Percentiles rank a stretch among this genome's conserved stretches.
These are phyloP conservation scores for Epichloe glyceriae DNA, from an alignment of 2,329 filamentous ascomycete species.

Conservation along the genomic window DNA sequence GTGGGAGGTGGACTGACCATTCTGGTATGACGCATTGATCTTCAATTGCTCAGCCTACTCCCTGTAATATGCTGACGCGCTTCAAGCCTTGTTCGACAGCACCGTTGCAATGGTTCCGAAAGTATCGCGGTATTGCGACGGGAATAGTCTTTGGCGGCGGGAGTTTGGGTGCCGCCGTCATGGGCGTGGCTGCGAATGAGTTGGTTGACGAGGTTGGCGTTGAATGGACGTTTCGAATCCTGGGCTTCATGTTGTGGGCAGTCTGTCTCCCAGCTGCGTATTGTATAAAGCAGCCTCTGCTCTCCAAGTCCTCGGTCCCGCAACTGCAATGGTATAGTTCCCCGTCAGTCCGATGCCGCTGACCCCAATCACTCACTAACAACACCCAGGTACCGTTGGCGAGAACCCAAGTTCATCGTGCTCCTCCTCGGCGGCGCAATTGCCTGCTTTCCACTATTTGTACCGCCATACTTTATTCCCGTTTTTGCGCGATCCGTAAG, in stretches of 20 bases:
- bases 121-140: constrained; percentile 15
- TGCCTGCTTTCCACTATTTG: constrained; percentile 15
- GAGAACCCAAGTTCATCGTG: constrained; percentile 12
- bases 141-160: constrained; percentile 17
- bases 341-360: no score
- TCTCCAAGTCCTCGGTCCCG: constrained; percentile 5
- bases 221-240: constrained; percentile 15
- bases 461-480: constrained; percentile 18
- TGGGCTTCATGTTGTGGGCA: constrained; percentile 15
- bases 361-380: neutral
- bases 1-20: constrained; percentile 14
- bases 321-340: constrained; percentile 14
- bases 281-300: constrained; percentile 9
- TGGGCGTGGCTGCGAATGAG: constrained; percentile 12
- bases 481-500: constrained; percentile 14
- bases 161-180: constrained; percentile 15
- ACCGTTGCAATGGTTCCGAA: constrained; percentile 14
- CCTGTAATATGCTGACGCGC: neutral
- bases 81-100: constrained; percentile 15
- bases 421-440: constrained; percentile 12
- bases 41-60: neutral
- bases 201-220: constrained; percentile 13
- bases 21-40: constrained; percentile 9
- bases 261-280: constrained; percentile 16
- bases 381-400: constrained; percentile 12